Percentiles rank a stretch among this genome's conserved stretches.
These are phyloP conservation scores for Mucor lusitanicus DNA, from an alignment of 371 early-diverging fungal species.

Conservation along the genomic window DNA sequence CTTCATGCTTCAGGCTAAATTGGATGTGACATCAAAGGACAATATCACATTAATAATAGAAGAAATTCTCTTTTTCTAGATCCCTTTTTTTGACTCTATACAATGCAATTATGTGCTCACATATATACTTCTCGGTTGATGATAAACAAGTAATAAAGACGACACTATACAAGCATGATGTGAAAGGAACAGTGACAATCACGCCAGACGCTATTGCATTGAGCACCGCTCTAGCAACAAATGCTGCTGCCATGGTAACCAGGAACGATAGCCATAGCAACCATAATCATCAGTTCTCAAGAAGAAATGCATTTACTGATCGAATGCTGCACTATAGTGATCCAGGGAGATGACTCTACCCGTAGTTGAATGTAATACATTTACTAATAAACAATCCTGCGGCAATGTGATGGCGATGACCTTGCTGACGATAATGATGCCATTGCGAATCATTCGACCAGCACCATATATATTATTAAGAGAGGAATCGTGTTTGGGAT, in stretches of 20 bases:
- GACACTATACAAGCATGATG: background rate
- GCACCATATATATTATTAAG: too few species aligned
- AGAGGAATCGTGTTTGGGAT: too few species aligned
- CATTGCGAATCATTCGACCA: background rate
- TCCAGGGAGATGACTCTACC: background rate
- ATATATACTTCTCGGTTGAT: background rate
- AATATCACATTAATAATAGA: background rate
- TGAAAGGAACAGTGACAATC: background rate
- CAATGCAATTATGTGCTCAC: background rate
- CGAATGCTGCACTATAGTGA: background rate
- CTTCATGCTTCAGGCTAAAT: background rate
- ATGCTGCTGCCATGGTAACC: background rate
- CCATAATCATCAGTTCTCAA: background rate
- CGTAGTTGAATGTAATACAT: background rate
- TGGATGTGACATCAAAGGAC: background rate
- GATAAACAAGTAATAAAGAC: background rate
- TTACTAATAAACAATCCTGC: background rate
- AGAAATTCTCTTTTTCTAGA: background rate
- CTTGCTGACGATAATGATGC: background rate
- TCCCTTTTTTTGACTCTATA: background rate
- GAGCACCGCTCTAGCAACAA: background rate
- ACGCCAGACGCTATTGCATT: background rate
- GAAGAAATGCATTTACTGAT: background rate
- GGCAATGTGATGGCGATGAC: background rate
- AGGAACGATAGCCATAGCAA: background rate